phyloP scores from a whole-genome alignment of 768 basidiomycete species.

The Suillus fuscotomentosus region DNA sequence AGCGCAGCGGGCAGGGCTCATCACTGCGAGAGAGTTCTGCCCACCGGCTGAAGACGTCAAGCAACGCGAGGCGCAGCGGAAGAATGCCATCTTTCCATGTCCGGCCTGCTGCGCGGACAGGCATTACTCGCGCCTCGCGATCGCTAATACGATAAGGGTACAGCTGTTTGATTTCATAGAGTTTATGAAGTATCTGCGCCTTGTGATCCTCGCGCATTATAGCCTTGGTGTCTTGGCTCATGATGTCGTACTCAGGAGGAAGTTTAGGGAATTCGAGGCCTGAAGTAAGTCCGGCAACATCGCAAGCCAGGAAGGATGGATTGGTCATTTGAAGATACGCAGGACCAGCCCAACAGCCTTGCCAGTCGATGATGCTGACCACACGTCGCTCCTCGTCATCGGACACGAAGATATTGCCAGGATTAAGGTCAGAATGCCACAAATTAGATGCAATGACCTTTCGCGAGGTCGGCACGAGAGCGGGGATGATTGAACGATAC shows the following conservation, averaged over 20 bases:
- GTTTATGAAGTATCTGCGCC: slow-evolving; percentile 15
- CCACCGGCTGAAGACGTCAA: slow-evolving; percentile 13
- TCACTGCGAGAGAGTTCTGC: slow-evolving; percentile 9
- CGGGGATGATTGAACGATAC: slow-evolving; percentile 22
- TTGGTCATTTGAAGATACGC: slow-evolving; percentile 15
- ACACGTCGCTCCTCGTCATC: slow-evolving; percentile 15
- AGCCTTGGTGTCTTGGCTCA: slow-evolving; percentile 11
- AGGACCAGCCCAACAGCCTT: slow-evolving; percentile 19
- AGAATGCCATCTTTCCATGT: slow-evolving; percentile 18
- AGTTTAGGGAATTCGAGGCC: slow-evolving; percentile 16
- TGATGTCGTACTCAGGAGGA: slow-evolving; percentile 10
- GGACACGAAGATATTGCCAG: slow-evolving; percentile 25
- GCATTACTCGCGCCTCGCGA: slow-evolving; percentile 12
- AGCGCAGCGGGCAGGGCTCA: slow-evolving; percentile 14
- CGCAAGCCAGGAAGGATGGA: slow-evolving; percentile 12
- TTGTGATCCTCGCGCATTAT: slow-evolving; percentile 12
- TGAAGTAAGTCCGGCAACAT: slow-evolving; percentile 3
- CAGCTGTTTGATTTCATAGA: slow-evolving; percentile 17
- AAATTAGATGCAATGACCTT: slow-evolving; percentile 21
- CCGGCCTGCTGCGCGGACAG: slow-evolving; percentile 16
- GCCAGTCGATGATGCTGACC: slow-evolving; percentile 31
- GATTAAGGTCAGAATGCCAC: slow-evolving; percentile 31
- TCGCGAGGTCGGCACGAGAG: slow-evolving; percentile 19
- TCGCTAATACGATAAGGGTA: slow-evolving; percentile 13
- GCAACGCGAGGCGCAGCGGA: slow-evolving; percentile 14